Evolutionary conservation across 2,329 filamentous ascomycete genomes (phyloP).

Genomic region (Mycogone perniciosa): DNA sequence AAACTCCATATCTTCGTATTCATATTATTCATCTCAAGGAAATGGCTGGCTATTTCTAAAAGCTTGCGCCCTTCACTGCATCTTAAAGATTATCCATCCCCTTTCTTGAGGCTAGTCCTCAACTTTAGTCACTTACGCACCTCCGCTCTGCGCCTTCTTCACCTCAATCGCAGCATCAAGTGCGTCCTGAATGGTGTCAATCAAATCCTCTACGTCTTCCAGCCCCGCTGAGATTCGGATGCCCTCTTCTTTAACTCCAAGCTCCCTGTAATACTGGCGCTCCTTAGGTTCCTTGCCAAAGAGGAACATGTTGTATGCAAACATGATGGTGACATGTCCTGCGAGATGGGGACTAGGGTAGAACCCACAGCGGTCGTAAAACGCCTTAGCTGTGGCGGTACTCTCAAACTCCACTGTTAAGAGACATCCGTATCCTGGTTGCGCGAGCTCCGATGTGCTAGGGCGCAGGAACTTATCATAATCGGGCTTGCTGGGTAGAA

Average conservation of each 20-base stretch:
- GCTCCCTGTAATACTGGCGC: constrained; percentile 29
- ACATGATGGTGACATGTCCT: constrained; percentile 43
- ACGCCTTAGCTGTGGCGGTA: constrained; percentile 35
- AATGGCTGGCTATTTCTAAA: too few species aligned
- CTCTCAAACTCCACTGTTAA: constrained; percentile 44
- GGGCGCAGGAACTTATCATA: constrained; percentile 32
- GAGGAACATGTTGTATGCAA: constrained; percentile 41
- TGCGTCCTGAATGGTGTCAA: constrained; percentile 29
- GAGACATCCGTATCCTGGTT: constrained; percentile 50
- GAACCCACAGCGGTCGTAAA: constrained; percentile 44
- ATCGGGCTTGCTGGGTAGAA: constrained; percentile 26
- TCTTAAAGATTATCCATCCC: too few species aligned
- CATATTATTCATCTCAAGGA: too few species aligned
- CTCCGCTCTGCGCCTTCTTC: constrained; percentile 6
- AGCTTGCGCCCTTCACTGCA: too few species aligned
- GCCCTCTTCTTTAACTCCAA: constrained; percentile 34
- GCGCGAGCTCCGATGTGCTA: constrained; percentile 36
- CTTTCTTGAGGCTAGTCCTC: not conserved
- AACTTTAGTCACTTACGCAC: not conserved
- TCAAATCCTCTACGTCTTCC: constrained; percentile 36
- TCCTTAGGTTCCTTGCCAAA: constrained; percentile 35
- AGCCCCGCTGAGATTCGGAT: constrained; percentile 43
- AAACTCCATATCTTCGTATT: too few species aligned
- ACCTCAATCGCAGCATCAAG: constrained; percentile 13
- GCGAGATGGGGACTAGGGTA: constrained; percentile 49